Base-by-base conservation (phyloP, 345 rosid species). In the Murraya paniculata region DNA sequence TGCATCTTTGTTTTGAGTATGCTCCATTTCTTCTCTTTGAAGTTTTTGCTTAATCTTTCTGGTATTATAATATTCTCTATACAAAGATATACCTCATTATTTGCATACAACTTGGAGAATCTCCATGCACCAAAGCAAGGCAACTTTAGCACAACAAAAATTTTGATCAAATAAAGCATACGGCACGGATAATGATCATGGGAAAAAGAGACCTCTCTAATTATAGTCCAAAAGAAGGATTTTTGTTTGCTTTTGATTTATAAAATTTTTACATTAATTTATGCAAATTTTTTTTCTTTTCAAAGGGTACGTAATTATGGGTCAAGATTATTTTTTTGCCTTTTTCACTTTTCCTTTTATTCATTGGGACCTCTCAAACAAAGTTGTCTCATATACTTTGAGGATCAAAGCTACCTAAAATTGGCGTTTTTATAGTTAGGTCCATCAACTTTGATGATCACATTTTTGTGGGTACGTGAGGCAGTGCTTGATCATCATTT, bases 341-440 rank as follows among this genome's bases (percentile, higher is more conserved):
- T 78, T 81, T 84, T 81, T 13, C 62, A 71, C 81, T 82, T 86
- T 87, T 64, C 57, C 80, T 86, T 86, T 87, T 66, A 68, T 66
- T 72, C 48, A 72, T 67, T 85, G 90, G 90, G 91, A 30, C 91
- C 89, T 85, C 79, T 67, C 75, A 74, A 78, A 79, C 85, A 89
- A 89, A 89, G 93, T 80, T 89, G 91, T 87, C 88, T 88, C 83
- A 71, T 81, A 78, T 75, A 83, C 84, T 80, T 76, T 76, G 73
- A 75, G 81, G 76, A 80, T 73, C 78, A 77, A 74, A 81, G 83
- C 80, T 75, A 79, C 81, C 74, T 77, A 64, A 74, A 78, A 73
- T 76, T 72, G 33, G 58, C 55, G 59, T 41, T 58, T 56, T 48
- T 71, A 65, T 73, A 60, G 64, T 78, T 72, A 80, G 73, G 69